phyloP scores from a whole-genome alignment of 805 yeast species.

The Wickerhamiella brachini region DNA sequence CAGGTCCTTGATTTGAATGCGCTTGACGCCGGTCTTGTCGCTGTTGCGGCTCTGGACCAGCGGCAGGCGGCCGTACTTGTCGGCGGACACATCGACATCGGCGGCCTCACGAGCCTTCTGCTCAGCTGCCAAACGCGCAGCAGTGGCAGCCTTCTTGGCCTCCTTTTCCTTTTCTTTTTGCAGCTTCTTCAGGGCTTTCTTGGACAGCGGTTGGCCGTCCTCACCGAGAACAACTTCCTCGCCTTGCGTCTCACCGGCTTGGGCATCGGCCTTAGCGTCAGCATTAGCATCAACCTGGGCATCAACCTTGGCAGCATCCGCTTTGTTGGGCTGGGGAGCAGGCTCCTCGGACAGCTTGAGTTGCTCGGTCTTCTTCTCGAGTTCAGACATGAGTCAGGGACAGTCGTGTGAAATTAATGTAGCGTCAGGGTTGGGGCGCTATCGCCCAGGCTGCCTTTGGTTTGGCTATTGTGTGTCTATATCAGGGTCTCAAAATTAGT shows the following conservation, averaged over 20 bases:
- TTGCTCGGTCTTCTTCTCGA: conserved; percentile 17
- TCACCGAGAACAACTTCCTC: conserved; percentile 33
- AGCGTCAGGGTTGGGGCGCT: not conserved
- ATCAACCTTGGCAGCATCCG: not conserved
- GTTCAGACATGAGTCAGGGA: conserved; percentile 6
- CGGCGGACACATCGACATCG: conserved; percentile 78
- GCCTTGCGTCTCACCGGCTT: conserved; percentile 3
- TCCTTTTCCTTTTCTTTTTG: conserved; percentile 89
- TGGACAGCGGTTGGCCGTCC: conserved; percentile 79
- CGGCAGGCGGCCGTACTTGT: conserved; percentile 79
- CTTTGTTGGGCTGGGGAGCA: conserved; percentile 1
- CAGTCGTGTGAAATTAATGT: not conserved
- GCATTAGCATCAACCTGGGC: not conserved
- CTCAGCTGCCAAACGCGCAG: conserved; percentile 74
- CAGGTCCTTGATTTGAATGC: conserved; percentile 38
- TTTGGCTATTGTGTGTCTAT: too few species aligned
- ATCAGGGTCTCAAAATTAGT: too few species aligned
- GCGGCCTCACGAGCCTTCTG: conserved; percentile 65
- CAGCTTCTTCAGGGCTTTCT: conserved; percentile 88
- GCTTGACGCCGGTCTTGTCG: conserved; percentile 47
- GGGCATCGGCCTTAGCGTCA: not conserved
- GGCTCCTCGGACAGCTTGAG: conserved; percentile 7
- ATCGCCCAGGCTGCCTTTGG: too few species aligned
- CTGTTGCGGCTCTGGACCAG: conserved; percentile 53
- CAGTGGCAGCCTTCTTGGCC: conserved; percentile 83